These are phyloP conservation scores for Chrysosporium keratinophilum DNA, from an alignment of 2,329 filamentous ascomycete genomes.

Conservation along the genomic window DNA sequence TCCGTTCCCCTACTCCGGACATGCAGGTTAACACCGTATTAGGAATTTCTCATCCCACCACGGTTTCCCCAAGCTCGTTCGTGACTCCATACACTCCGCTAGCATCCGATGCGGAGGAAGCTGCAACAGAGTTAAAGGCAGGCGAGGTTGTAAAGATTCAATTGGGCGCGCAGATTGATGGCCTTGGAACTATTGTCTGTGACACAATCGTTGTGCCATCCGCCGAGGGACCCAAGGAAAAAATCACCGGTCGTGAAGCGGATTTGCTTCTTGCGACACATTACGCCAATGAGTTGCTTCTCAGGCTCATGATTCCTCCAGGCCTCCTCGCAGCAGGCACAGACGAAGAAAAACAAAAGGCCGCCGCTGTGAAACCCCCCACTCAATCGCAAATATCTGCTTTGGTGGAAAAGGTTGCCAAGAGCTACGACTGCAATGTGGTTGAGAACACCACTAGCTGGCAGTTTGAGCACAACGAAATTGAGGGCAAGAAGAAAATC, in stretches of 20 bases:
- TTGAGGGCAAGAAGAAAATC: constrained; percentile 97
- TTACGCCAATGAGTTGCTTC: constrained; percentile 89
- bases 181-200: constrained; percentile 91
- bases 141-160: constrained; percentile 94
- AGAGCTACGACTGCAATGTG: constrained; percentile 80
- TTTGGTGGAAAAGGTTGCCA: constrained; percentile 81
- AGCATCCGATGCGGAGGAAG: constrained; percentile 75
- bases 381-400: constrained; percentile 78
- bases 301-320: constrained; percentile 85
- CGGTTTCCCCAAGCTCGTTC: constrained; percentile 84
- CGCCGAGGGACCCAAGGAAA: constrained; percentile 51
- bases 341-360: constrained; percentile 93
- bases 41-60: constrained; percentile 90
- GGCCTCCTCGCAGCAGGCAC: constrained; percentile 71
- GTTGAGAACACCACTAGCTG: constrained; percentile 98
- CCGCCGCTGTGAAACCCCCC: constrained; percentile 67
- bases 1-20: constrained; percentile 5
- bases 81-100: constrained; percentile 96
- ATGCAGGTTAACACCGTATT: constrained; percentile 4
- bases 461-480: constrained; percentile 93
- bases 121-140: constrained; percentile 64
- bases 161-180: constrained; percentile 96
- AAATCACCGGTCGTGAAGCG: constrained; percentile 64
- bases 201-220: constrained; percentile 70
- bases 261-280: constrained; percentile 84